Percentiles rank a stretch among this genome's conserved stretches.
Conservation (phyloP, 2,329 filamentous ascomycete species). For the Sclerotinia borealis region DNA sequence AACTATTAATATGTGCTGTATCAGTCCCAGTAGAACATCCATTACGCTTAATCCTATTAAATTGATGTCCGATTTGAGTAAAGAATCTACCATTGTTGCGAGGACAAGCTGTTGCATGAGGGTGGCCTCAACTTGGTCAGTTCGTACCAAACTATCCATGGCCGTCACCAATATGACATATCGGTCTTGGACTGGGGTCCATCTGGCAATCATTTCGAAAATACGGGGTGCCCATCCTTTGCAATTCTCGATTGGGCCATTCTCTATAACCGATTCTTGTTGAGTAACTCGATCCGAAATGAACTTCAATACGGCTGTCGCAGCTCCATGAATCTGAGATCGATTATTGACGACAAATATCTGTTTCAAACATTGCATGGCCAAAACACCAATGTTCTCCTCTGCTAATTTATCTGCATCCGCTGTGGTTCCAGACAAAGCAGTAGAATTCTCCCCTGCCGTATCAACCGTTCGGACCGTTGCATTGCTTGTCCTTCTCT, state of each 20-base stretch:
- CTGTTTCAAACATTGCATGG: constrained; percentile 78
- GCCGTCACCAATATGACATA: constrained; percentile 82
- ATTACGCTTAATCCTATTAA: constrained; percentile 94
- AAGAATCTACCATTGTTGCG: constrained; percentile 70
- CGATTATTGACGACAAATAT: constrained; percentile 80
- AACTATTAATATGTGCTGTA: constrained; percentile 75
- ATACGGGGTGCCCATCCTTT: constrained; percentile 76
- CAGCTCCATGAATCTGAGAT: constrained; percentile 73
- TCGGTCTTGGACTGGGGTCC: constrained; percentile 90
- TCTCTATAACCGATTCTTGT: constrained; percentile 47
- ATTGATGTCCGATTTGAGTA: constrained; percentile 84
- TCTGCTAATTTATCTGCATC: constrained; percentile 88
- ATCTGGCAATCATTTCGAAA: constrained; percentile 72
- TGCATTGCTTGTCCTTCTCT: constrained; percentile 70
- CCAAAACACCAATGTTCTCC: constrained; percentile 78
- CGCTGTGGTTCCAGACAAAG: constrained; percentile 72
- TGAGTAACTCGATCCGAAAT: constrained; percentile 55
- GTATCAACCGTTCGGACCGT: constrained; percentile 70
- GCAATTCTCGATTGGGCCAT: constrained; percentile 39
- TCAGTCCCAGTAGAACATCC: constrained; percentile 80
- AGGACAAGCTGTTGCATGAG: constrained; percentile 70
- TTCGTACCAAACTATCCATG: constrained; percentile 67
- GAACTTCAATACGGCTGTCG: constrained; percentile 67
- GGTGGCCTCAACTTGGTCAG: constrained; percentile 62
- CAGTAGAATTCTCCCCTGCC: constrained; percentile 57